phyloP scores from a whole-genome alignment of 139 green algal species.

The Dunaliella primolecta region DNA sequence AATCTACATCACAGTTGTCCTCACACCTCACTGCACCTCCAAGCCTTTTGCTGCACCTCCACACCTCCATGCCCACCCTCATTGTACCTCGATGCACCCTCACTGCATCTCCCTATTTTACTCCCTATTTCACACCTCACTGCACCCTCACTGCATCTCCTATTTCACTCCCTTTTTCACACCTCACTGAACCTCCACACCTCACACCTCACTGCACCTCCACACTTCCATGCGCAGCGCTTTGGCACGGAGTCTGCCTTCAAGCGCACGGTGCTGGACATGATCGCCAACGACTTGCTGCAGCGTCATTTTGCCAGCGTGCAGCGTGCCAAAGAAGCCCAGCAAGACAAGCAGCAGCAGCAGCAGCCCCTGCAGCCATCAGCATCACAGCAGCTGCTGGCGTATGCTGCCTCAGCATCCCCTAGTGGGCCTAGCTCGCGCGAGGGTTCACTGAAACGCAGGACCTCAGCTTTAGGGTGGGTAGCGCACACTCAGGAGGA shows the following conservation, averaged over 20 bases:
- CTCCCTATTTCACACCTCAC: too few species aligned
- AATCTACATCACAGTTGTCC: too few species aligned
- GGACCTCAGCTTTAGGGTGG: background rate
- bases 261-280: conserved; percentile 79
- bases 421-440: background rate
- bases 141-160: too few species aligned
- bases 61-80: too few species aligned
- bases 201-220: too few species aligned
- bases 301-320: conserved; percentile 27
- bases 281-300: conserved; percentile 85
- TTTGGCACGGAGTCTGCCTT: conserved; percentile 38
- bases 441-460: background rate
- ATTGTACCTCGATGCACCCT: too few species aligned
- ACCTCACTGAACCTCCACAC: too few species aligned
- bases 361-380: conserved; percentile 3
- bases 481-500: too few species aligned
- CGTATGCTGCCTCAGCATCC: background rate
- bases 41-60: too few species aligned
- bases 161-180: too few species aligned
- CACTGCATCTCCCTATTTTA: too few species aligned
- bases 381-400: background rate
- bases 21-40: too few species aligned
- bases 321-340: background rate
- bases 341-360: conserved; percentile 2
- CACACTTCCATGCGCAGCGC: conserved; percentile 41